These are phyloP conservation scores for Draba incana DNA, from an alignment of 345 rosid genomes.

Conservation along the genomic window DNA sequence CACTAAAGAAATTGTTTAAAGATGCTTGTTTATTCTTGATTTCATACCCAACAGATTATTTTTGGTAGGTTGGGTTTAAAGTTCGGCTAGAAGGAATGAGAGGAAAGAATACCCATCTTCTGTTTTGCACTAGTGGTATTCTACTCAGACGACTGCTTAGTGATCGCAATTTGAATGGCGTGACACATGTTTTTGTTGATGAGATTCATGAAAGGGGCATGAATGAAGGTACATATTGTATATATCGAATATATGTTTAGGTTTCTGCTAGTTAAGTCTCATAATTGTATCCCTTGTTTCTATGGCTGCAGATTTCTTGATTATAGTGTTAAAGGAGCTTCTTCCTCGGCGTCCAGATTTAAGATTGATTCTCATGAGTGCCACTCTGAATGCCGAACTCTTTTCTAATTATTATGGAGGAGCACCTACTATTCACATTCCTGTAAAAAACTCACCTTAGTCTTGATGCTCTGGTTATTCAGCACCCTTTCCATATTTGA, in stretches of 20 bases:
- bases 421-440: slow-evolving; percentile 91
- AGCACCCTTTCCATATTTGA: not conserved
- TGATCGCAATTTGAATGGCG: slow-evolving; percentile 85
- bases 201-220: slow-evolving; percentile 99
- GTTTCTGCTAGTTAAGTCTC: slow-evolving; percentile 17
- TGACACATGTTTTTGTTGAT: slow-evolving; percentile 97
- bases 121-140: slow-evolving; percentile 98
- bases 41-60: slow-evolving; percentile 58
- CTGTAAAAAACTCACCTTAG: slow-evolving; percentile 53
- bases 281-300: slow-evolving; percentile 8
- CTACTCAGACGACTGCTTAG: slow-evolving; percentile 84
- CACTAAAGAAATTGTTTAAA: not conserved
- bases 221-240: slow-evolving; percentile 82
- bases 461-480: slow-evolving; percentile 27
- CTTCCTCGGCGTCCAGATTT: slow-evolving; percentile 93
- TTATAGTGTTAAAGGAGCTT: slow-evolving; percentile 96
- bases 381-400: slow-evolving; percentile 94
- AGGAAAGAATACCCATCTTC: slow-evolving; percentile 91
- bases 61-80: slow-evolving; percentile 95
- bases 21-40: slow-evolving; percentile 49
- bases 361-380: slow-evolving; percentile 97
- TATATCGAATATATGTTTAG: slow-evolving; percentile 5
- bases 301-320: slow-evolving; percentile 71
- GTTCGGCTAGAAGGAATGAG: slow-evolving; percentile 97
- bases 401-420: slow-evolving; percentile 89